These are phyloP conservation scores for Zygotorulaspora danielsina DNA, from an alignment of 805 yeast species.

Conservation along the genomic window DNA sequence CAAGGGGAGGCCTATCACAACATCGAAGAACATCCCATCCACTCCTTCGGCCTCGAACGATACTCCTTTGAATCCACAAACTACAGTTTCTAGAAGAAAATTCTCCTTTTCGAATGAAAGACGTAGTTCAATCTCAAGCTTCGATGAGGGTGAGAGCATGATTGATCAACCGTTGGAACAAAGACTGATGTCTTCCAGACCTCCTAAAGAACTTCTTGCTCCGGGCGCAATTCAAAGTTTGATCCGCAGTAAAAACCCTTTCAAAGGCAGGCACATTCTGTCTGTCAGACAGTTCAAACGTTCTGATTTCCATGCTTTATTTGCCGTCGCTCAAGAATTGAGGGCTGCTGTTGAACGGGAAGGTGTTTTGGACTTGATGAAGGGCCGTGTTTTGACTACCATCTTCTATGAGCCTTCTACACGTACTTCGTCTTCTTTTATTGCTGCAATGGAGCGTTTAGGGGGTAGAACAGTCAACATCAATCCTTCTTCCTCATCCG, in stretches of 20 bases:
- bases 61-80: slow-evolving; percentile 38
- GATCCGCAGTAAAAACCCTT: slow-evolving; percentile 81
- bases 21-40: slow-evolving; percentile 41
- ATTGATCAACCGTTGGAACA: slow-evolving; percentile 53
- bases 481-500: slow-evolving; percentile 83
- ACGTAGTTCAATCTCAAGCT: slow-evolving; percentile 36
- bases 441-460: slow-evolving; percentile 98
- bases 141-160: slow-evolving; percentile 47
- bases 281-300: slow-evolving; percentile 86
- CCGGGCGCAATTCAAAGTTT: slow-evolving; percentile 74
- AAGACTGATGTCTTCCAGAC: slow-evolving; percentile 62
- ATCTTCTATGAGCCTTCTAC: slow-evolving; percentile 98
- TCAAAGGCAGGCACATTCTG: slow-evolving; percentile 79
- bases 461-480: slow-evolving; percentile 96
- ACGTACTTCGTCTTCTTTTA: slow-evolving; percentile 92
- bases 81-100: slow-evolving; percentile 43
- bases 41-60: slow-evolving; percentile 32
- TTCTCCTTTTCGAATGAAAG: slow-evolving; percentile 49
- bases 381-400: slow-evolving; percentile 88
- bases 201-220: slow-evolving; percentile 67
- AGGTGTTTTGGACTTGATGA: slow-evolving; percentile 86
- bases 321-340: slow-evolving; percentile 97
- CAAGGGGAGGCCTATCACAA: slow-evolving; percentile 54
- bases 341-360: slow-evolving; percentile 93
- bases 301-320: slow-evolving; percentile 84